A percentile compares a stretch with the other conserved stretches of the same genome.
Conservation (phyloP, 768 basidiomycete species). For the Ramaria sp. region DNA sequence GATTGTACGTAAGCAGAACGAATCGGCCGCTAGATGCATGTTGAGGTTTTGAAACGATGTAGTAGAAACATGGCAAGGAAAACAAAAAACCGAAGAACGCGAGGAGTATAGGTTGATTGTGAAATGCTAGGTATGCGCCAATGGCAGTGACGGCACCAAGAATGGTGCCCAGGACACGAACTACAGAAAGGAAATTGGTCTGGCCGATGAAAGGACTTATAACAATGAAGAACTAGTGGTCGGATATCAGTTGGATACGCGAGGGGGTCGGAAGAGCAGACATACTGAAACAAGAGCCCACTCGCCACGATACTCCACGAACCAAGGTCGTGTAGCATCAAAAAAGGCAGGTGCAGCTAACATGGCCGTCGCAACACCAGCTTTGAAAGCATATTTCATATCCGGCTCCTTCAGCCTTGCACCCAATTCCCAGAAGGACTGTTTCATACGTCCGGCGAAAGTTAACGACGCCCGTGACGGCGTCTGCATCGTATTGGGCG, state of each 20-base stretch:
- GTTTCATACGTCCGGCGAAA: conserved; percentile 50
- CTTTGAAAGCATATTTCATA: conserved; percentile 81
- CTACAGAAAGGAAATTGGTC: conserved; percentile 80
- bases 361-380: conserved; percentile 71
- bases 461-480: conserved; percentile 54
- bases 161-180: conserved; percentile 78
- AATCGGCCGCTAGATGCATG: conserved; percentile 71
- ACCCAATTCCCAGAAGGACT: conserved; percentile 64
- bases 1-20: conserved; percentile 78
- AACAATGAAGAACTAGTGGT: conserved; percentile 69
- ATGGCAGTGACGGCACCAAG: conserved; percentile 74
- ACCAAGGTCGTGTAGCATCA: conserved; percentile 62
- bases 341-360: conserved; percentile 86
- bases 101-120: conserved; percentile 62
- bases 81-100: conserved; percentile 81
- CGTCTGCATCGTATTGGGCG: conserved; percentile 78
- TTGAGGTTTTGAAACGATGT: conserved; percentile 68
- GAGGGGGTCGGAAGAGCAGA: conserved; percentile 20
- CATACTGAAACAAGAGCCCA: conserved; percentile 91
- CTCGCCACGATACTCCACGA: conserved; percentile 79
- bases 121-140: conserved; percentile 60
- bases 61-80: conserved; percentile 91
- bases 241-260: neutral
- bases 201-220: conserved; percentile 82
- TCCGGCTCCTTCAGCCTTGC: conserved; percentile 57